phyloP scores from a whole-genome alignment of 73 alveolate species.

The Paramecium tetraurelia region DNA sequence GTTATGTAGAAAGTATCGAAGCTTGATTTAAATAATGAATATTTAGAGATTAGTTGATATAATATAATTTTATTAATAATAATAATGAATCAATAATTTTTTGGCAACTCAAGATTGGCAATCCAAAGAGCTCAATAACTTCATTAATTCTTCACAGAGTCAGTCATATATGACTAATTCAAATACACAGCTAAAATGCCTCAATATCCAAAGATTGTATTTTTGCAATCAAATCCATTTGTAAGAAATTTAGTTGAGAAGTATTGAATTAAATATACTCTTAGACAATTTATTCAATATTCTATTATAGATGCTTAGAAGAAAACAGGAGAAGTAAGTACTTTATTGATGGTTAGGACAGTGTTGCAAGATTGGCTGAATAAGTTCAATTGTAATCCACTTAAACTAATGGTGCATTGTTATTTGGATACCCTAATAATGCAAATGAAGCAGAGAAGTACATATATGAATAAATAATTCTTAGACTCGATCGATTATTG shows the following conservation, averaged over 20 bases:
- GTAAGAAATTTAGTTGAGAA: background rate
- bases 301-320: background rate
- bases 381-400: constrained; percentile 41
- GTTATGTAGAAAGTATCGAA: background rate
- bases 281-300: background rate
- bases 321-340: background rate
- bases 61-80: background rate
- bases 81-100: constrained; percentile 34
- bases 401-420: constrained; percentile 34
- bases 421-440: constrained; percentile 21
- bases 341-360: background rate
- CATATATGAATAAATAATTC: background rate
- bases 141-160: background rate
- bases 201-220: constrained; percentile 31
- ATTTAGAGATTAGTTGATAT: background rate
- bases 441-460: constrained; percentile 32
- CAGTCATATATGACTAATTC: background rate
- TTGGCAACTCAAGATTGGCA: background rate
- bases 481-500: constrained; percentile 11
- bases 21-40: background rate
- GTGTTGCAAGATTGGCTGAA: constrained; percentile 37
- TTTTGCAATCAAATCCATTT: constrained; percentile 11
- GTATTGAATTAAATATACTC: background rate
- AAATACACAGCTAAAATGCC: background rate
- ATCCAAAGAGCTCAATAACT: constrained; percentile 16